These are phyloP conservation scores for Xerocomellus intermedius DNA, from an alignment of 768 basidiomycete species.

Conservation along the genomic window DNA sequence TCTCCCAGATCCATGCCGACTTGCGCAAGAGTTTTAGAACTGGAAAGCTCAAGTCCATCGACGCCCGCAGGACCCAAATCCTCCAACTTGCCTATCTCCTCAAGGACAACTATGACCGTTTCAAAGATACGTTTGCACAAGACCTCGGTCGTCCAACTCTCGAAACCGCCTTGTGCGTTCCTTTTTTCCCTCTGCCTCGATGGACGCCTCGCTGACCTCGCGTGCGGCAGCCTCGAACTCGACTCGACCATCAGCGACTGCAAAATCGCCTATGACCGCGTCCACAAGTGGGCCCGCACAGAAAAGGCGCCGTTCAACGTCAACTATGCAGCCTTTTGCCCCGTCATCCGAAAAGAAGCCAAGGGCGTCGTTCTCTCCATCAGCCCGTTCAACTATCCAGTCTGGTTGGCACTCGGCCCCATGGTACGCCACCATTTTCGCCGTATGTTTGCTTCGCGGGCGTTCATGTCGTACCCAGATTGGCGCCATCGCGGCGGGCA, in stretches of 20 bases:
- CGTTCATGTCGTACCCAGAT: conserved; percentile 32
- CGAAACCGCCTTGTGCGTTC: conserved; percentile 54
- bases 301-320: conserved; percentile 54
- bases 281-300: conserved; percentile 75
- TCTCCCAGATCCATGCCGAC: conserved; percentile 50
- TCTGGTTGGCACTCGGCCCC: conserved; percentile 57
- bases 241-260: conserved; percentile 51
- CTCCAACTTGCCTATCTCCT: conserved; percentile 71
- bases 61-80: conserved; percentile 72
- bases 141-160: conserved; percentile 65
- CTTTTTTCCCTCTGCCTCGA: conserved; percentile 17
- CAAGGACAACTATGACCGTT: conserved; percentile 64
- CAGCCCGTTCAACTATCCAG: conserved; percentile 73
- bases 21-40: conserved; percentile 58
- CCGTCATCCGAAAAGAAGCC: conserved; percentile 68
- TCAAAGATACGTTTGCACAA: conserved; percentile 53
- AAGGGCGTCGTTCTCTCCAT: conserved; percentile 75
- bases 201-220: background rate
- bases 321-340: conserved; percentile 58
- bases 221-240: conserved; percentile 58
- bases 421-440: conserved; percentile 40
- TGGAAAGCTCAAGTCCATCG: conserved; percentile 65
- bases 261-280: conserved; percentile 53
- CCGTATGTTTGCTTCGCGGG: background rate
- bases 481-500: conserved; percentile 80